phyloP scores from a whole-genome alignment of 2,329 filamentous ascomycete species.

The Leptoxyphium fumago region DNA sequence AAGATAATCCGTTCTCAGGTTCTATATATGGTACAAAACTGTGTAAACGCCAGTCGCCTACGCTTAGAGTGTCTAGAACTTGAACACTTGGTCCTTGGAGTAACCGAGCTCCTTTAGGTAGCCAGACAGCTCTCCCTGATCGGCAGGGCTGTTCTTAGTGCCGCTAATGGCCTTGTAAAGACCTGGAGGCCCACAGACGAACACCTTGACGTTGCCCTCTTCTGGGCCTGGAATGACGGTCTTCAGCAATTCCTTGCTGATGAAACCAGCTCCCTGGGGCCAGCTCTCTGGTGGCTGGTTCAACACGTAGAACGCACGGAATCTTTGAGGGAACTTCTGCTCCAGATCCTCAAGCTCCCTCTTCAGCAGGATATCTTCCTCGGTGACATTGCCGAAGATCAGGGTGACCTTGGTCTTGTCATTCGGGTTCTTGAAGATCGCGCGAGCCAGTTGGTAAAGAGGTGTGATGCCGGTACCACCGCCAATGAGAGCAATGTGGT shows the following conservation, averaged over 20 bases:
- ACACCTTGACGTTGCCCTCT: constrained; percentile 84
- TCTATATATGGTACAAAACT: neutral
- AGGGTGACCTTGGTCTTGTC: constrained; percentile 98
- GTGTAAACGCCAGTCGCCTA: too few relatives aligned
- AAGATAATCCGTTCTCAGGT: neutral
- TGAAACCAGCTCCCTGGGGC: constrained; percentile 61
- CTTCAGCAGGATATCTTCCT: constrained; percentile 86
- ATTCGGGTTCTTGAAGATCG: constrained; percentile 89
- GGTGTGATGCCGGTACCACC: constrained; percentile 94
- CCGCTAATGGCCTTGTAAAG: constrained; percentile 91
- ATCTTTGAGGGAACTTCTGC: constrained; percentile 88
- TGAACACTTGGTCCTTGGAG: constrained; percentile 82
- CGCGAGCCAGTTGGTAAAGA: constrained; percentile 86
- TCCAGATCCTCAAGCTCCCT: constrained; percentile 73
- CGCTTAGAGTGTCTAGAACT: constrained; percentile 47
- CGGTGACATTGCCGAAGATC: constrained; percentile 76
- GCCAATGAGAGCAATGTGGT: constrained; percentile 75
- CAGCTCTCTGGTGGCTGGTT: constrained; percentile 71
- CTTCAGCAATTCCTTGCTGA: constrained; percentile 87
- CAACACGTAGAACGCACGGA: constrained; percentile 87
- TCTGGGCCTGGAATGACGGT: constrained; percentile 87
- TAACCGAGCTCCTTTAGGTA: constrained; percentile 74
- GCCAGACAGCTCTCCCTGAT: constrained; percentile 82
- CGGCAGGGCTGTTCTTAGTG: constrained; percentile 74
- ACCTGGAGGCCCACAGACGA: constrained; percentile 85